Base-by-base conservation (phyloP, 768 basidiomycete species). In the Boletus vinaceobasis region DNA sequence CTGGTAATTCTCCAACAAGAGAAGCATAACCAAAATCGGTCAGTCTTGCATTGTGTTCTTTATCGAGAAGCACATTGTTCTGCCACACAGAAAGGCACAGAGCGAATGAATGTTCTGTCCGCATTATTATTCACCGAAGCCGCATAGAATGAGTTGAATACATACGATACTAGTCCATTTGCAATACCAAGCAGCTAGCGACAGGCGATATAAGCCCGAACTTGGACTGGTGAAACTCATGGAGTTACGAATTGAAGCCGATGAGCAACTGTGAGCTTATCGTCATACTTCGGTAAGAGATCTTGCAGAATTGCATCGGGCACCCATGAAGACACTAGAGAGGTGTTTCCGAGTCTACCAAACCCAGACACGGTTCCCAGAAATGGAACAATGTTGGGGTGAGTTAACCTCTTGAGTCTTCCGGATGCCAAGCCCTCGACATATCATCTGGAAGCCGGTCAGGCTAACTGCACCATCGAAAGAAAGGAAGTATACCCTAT, bases 341-440 rank as follows among this genome's bases (percentile, higher is more conserved):
- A 42, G 9, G 27, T 7, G 8, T 53, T 50, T 39, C 48, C 57
- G 26, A 52, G 39, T 44, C 53, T 50, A 19, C 51, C 48, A 40
- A 60, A 56, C 17, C 50, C 59, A 26, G 17, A 43, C 1, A 26
- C 38, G 9, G 31, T 57, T 23, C 60, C 55, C 5, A 60, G 38
- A 9, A 60, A 60, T n/a, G 59, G 50, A 21, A 60, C 59, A 21
- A 60, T 42, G 39, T 56, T 52, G 3, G 44, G 33, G 39, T 60
- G 59, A 14, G 11, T 46, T 1, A 60, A 27, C 36, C 50, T 47
- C 43, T n/a, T n/a, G n/a, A n/a, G n/a, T n/a, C n/a, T 33, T 61
- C 59, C 55, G 57, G 15, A 53, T 53, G 1, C 55, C 48, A 31
- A 61, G 46, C 43, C 57, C 60, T 48, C 60, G 59, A 29, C 49